Evolutionary conservation across 169 alveolate species (phyloP), one percentile per base, ranked within the genome.

Genomic region (Besnoitia besnoiti): DNA sequence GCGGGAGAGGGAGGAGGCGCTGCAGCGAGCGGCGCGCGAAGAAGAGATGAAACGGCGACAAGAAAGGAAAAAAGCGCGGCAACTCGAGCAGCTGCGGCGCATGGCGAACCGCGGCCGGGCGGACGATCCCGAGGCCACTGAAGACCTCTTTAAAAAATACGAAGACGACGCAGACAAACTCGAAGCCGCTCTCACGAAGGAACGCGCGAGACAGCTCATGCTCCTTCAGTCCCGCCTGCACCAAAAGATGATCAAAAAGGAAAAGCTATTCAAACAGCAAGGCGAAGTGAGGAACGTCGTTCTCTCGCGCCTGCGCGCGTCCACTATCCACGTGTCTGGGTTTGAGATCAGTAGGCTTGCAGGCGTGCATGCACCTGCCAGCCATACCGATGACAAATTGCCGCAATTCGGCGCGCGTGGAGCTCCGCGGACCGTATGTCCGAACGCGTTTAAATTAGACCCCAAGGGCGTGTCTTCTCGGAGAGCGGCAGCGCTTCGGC

Each of bases 131-230:
- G 87, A 39, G 21, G 87, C 37, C 24, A 21, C 50, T 0, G 87
- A 77, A 1, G 87, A 24, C 59, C 10, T 77, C 40, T 77, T 77
- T 35, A 77, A 77, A 77, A 19, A 77, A 35, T 35, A 77, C 87
- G 40, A 77, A 39, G 87, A 77, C 30, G 87, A 77, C 8, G 87
- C 87, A 27, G 59, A 42, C 3, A 24, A 35, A 14, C 40, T 40
- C 10, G 87, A 77, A 35, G 59, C n/a, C 0, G 87, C 87, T 8
- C 49, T 77, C 19, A 37, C 50, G 87, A 77, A 77, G 21, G 87
- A 77, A 21, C 87, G 87, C 7, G 33, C 87, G 24, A 2, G 87
- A 27, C 87, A 77, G 59, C 87, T 16, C 40, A 42, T 77, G 59
- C 27, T 42, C 30, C 87, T 37, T 30, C 87, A 77, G 55, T 27